Base-by-base conservation (phyloP, 352 stramenopile genomes). In the Globisporangium nodosum region DNA sequence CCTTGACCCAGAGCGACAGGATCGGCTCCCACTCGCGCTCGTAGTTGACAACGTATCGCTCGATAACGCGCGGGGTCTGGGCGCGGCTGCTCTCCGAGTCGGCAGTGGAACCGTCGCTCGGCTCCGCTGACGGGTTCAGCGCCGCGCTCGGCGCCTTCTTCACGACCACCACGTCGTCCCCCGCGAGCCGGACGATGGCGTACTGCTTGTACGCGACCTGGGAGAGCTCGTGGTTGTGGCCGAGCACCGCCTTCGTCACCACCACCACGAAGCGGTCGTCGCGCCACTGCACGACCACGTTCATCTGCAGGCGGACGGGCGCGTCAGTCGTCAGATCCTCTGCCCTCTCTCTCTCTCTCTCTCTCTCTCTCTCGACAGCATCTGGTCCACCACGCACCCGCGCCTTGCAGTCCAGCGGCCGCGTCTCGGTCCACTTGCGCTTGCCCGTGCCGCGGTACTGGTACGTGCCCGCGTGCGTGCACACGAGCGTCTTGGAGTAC, bases 401-500 rank as follows among this genome's bases (percentile, higher is more conserved):
- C 42, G 56, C 61, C n/a, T 58, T 60, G 51, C 61, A 68, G n/a
- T 64, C 37, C 33, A 60, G 61, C 13, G 57, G 45, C n/a, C 62
- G 57, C 18, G 56, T 61, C 11, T 59, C 52, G 21, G 58, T 52
- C n/a, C 53, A 48, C 20, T 48, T 47, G 16, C 62, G 62, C 27
- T 65, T 61, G 0, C 62, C 62, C 16, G 63, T 49, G 47, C 62
- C 52, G n/a, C 62, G 40, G 21, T 52, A 61, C 12, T 52, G 52
- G 20, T 50, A 55, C 48, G 61, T 61, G 30, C 58, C 58, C 3
- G 37, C 57, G n/a, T 68, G 62, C 30, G 62, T 68, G 48, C 62
- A 68, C 16, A 57, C 42, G 21, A 68, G 52, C 46, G 62, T 68
- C 62, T 65, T 68, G 46, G 62, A 52, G 48, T 68, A 68, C 13